Conservation (phyloP, 106 monocot species). For the Acorus gramineus region DNA sequence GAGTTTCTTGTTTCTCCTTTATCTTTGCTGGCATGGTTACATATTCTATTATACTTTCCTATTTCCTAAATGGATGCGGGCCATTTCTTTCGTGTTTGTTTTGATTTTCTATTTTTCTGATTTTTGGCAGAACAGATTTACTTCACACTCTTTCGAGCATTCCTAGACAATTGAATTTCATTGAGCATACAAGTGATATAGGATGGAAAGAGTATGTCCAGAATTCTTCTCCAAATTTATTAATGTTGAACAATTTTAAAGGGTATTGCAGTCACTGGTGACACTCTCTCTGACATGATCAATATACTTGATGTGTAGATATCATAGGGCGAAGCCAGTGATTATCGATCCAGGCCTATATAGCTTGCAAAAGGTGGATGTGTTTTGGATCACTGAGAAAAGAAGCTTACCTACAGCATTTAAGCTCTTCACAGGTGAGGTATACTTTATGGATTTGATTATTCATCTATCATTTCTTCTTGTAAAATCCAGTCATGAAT, state of each 20-base stretch:
- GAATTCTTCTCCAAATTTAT: background rate
- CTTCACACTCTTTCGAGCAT: constrained; percentile 35
- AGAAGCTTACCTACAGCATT: constrained; percentile 59
- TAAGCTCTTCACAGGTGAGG: constrained; percentile 63
- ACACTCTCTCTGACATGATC: too few species aligned
- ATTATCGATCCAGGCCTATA: constrained; percentile 67
- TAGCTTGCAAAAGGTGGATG: constrained; percentile 49
- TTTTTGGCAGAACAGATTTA: constrained; percentile 28
- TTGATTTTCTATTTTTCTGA: background rate
- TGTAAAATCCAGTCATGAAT: background rate
- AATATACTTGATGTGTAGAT: constrained; percentile 15
- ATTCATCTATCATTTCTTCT: constrained; percentile 6
- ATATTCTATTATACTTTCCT: too few species aligned
- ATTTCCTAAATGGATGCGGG: too few species aligned
- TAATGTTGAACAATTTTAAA: too few species aligned
- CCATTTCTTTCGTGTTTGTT: background rate
- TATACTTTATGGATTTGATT: constrained; percentile 1
- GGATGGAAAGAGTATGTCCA: constrained; percentile 54
- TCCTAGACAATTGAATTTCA: constrained; percentile 55
- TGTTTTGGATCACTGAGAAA: constrained; percentile 58
- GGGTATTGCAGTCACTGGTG: too few species aligned
- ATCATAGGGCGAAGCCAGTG: constrained; percentile 57
- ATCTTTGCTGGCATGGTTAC: too few species aligned
- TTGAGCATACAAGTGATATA: constrained; percentile 63
- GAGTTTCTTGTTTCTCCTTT: too few species aligned